phyloP scores from a whole-genome alignment of 371 early-diverging fungal genomes.

The Mucor indicus region DNA sequence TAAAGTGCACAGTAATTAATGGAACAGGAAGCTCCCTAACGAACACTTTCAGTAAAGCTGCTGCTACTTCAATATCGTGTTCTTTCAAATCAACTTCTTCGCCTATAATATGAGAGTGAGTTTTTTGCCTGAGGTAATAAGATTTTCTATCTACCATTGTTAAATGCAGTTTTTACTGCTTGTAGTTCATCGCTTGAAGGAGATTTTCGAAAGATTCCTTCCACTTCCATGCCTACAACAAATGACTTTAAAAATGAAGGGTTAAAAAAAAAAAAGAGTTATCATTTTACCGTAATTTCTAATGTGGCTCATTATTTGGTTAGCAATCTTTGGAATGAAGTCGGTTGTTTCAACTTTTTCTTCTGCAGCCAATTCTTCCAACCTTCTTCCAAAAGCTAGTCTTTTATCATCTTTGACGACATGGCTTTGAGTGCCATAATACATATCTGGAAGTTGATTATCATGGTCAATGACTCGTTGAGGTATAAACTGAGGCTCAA shows the following conservation, averaged over 20 bases:
- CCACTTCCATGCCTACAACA: slow-evolving; percentile 65
- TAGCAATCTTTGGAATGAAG: slow-evolving; percentile 34
- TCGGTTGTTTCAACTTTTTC: slow-evolving; percentile 11
- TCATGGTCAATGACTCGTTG: slow-evolving; percentile 71
- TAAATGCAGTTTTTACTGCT: slow-evolving; percentile 66
- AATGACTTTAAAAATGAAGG: neutral
- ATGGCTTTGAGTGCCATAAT: neutral
- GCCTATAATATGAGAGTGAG: slow-evolving; percentile 18
- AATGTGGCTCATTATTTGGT: slow-evolving; percentile 29
- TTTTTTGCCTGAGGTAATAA: neutral
- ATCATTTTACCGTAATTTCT: slow-evolving; percentile 23
- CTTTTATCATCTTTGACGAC: slow-evolving; percentile 2
- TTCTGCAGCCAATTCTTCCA: slow-evolving; percentile 30
- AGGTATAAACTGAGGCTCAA: slow-evolving; percentile 77
- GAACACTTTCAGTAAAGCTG: slow-evolving; percentile 83
- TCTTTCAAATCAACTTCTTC: slow-evolving; percentile 51
- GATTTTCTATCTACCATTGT: slow-evolving; percentile 51
- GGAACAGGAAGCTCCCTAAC: slow-evolving; percentile 81
- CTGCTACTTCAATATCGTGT: slow-evolving; percentile 79
- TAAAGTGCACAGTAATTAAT: slow-evolving; percentile 55
- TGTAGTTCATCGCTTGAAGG: slow-evolving; percentile 57
- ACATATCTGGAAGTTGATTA: slow-evolving; percentile 5
- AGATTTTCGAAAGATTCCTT: slow-evolving; percentile 89
- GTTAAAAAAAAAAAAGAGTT: neutral
- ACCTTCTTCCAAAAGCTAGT: slow-evolving; percentile 33